Base-by-base conservation (phyloP, 2,329 filamentous ascomycete species). In the Calonectria crousiana region DNA sequence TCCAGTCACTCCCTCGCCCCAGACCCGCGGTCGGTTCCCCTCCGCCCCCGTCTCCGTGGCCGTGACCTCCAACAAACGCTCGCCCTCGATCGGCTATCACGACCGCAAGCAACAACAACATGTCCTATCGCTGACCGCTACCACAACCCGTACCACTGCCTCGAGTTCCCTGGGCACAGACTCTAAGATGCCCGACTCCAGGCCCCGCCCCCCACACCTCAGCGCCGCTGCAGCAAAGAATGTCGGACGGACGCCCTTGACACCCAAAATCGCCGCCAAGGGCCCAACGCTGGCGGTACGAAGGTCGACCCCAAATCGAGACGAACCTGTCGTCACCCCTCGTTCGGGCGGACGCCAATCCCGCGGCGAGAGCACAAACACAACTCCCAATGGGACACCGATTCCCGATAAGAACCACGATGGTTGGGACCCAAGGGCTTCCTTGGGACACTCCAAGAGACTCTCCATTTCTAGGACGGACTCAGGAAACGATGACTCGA, bases 261-360 rank as follows among this genome's bases (percentile, higher is more conserved):
- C 88, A 2, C 88, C 90, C 77, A 91, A 92, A 85, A 87, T 92
- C 67, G 88, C 90, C 32, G 82, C 85, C 70, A 87, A 87, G 71
- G 79, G 82, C 11, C 79, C 85, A 65, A 79, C 85, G 18, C 78
- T 85, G 60, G 82, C 84, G 56, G 87, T 87, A 18, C 83, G 84
- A 69, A 84, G 86, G 68, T 84, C 82, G n/a, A 78, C 79, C 4
- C 77, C 76, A 32, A 75, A 65, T 38, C 75, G 80, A 77, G 79
- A 80, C 14, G 78, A 79, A 6, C 49, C 49, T 36, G 95, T 95
- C 83, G 87, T 95, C 82, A 97, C 95, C 4, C 95, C 95, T 66
- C 92, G 95, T 77, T 95, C 95, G 11, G 93, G 93, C 11, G 88
- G 92, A 64, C 90, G 95, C 75, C 95, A 92, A 82, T 92, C 88